Evolutionary conservation across 345 rosid species (phyloP), one percentile per base, ranked within the genome.

Genomic region (Fremontodendron californicum): DNA sequence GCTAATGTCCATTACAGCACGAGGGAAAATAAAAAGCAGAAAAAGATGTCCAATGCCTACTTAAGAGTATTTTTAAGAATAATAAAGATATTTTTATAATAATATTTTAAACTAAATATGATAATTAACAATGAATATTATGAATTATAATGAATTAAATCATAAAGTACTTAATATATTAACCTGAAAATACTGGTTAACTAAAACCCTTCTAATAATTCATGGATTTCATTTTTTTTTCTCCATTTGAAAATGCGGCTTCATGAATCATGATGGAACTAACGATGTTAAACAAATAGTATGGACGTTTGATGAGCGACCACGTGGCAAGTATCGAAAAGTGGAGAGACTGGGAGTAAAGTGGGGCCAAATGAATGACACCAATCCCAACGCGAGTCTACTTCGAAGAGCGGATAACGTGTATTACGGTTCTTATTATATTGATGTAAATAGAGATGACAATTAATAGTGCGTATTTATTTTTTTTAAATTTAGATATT

Each of bases 241-340:
- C 9, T 9, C 9, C n/a, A n/a, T 23, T 11, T 6, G 4, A 18
- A 27, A 58, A 12, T 58, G 64, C 64, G 19, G 64, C 37, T 27
- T 35, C n/a, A n/a, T n/a, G n/a, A n/a, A n/a, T n/a, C 27, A 57
- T 25, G 60, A 21, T n/a, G n/a, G n/a, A n/a, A n/a, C n/a, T n/a
- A n/a, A n/a, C n/a, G n/a, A 25, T 9, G 29, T 12, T 15, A 31
- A 29, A 62, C 45, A 45, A 5, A 69, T 4, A 15, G 37, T 6
- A 4, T 35, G n/a, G 12, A 55, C 45, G 52, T 10, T 16, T 25
- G 70, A 8, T 0, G 8, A 10, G 0, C 5, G 0, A 1, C 58
- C 78, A 79, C 82, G 84, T 77, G 83, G 74, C 87, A 75, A 39
- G 9, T 60, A 77, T 51, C 77, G n/a, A 79, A 77, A 55, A 31